These are phyloP conservation scores for Syzygium oleosum DNA, from an alignment of 345 rosid genomes.

Conservation along the genomic window DNA sequence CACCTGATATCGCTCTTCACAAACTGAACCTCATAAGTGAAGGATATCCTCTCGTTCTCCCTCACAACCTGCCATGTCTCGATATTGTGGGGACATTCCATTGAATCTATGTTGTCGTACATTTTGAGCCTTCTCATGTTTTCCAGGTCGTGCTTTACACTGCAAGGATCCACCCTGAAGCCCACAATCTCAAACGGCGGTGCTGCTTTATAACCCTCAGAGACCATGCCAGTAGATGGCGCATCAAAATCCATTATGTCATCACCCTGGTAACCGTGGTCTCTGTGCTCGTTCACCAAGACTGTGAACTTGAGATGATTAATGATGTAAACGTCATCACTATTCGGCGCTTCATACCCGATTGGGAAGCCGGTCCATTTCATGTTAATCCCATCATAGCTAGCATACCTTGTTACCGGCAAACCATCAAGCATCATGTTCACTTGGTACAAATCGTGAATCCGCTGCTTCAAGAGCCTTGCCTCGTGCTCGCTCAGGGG, in stretches of 20 bases:
- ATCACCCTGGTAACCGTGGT: not conserved
- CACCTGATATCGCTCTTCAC: conserved; percentile 5
- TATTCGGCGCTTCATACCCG: not conserved
- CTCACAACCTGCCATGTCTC: conserved; percentile 3
- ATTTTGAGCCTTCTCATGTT: conserved; percentile 13
- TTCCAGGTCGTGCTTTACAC: conserved; percentile 19
- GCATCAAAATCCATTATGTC: not conserved
- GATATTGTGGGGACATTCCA: not conserved
- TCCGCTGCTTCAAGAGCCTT: not conserved
- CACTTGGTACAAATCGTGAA: conserved; percentile 4
- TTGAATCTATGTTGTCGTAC: conserved; percentile 6
- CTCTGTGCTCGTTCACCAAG: not conserved
- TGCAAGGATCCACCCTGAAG: conserved; percentile 35
- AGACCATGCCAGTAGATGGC: not conserved
- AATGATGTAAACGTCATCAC: not conserved
- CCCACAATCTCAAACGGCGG: conserved; percentile 23
- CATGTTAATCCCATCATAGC: not conserved
- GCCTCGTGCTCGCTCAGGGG: not conserved
- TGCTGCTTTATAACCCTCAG: not conserved
- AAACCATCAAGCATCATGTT: conserved; percentile 4
- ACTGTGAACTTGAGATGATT: conserved; percentile 12
- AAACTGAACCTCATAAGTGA: conserved; percentile 10
- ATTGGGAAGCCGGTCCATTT: conserved; percentile 10
- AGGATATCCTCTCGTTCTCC: conserved; percentile 8
- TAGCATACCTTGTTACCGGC: not conserved